A percentile compares a stretch with the other conserved stretches of the same genome.
These are phyloP conservation scores for Mycocentrospora acerina DNA, from an alignment of 2,329 filamentous ascomycete species.

Conservation along the genomic window DNA sequence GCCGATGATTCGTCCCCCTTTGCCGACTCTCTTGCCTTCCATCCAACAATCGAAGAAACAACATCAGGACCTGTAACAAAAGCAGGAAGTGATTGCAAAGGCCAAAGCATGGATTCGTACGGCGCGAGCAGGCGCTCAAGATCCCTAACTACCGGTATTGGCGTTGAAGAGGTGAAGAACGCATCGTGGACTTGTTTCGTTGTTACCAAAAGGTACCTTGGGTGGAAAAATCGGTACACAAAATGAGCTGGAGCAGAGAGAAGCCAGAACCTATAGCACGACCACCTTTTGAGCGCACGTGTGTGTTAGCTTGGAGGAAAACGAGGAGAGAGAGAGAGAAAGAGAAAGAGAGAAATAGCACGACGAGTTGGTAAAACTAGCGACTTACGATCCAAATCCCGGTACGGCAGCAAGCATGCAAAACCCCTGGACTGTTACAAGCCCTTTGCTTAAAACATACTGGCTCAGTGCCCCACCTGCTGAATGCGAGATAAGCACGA, in stretches of 20 bases:
- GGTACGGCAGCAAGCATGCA: slow-evolving; percentile 53
- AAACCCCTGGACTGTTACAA: slow-evolving; percentile 48
- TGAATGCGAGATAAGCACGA: slow-evolving; percentile 54
- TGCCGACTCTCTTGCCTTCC: slow-evolving; percentile 42
- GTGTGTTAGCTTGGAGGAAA: slow-evolving; percentile 18
- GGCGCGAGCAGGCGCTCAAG: slow-evolving; percentile 49
- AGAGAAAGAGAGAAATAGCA: too few relatives aligned
- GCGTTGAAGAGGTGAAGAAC: slow-evolving; percentile 54
- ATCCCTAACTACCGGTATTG: slow-evolving; percentile 42
- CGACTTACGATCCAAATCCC: slow-evolving; percentile 51
- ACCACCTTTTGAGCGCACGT: slow-evolving; percentile 16
- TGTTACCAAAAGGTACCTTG: slow-evolving; percentile 56
- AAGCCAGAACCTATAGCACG: slow-evolving; percentile 28
- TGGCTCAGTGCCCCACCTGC: slow-evolving; percentile 55
- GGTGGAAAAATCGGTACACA: slow-evolving; percentile 50
- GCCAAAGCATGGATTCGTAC: slow-evolving; percentile 58
- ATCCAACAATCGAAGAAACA: slow-evolving; percentile 38
- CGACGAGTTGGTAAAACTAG: too few relatives aligned
- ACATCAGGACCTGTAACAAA: slow-evolving; percentile 49
- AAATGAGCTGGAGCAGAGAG: slow-evolving; percentile 25
- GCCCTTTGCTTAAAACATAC: slow-evolving; percentile 48
- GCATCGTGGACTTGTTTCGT: slow-evolving; percentile 51
- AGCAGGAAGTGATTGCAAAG: slow-evolving; percentile 49
- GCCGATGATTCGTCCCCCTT: slow-evolving; percentile 3
- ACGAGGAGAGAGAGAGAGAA: slow-evolving; percentile 1